Percentiles rank a stretch among this genome's conserved stretches.
Evolutionary conservation across 225 moss, liverwort and hornwort genomes (phyloP).

Genomic region (Bryum argenteum): DNA sequence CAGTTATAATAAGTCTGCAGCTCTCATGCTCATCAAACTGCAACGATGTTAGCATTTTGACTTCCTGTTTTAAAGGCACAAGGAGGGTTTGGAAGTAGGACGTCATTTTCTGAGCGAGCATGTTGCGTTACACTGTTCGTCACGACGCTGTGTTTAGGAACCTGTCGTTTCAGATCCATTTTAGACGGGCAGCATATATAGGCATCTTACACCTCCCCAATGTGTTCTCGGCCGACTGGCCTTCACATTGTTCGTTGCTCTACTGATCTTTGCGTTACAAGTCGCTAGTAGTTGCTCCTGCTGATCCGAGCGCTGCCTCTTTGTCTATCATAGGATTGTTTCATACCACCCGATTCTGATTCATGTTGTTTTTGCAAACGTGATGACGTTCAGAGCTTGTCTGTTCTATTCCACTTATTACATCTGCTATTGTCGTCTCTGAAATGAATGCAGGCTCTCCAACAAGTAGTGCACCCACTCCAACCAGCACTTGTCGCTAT

Average conservation of each 20-base stretch:
- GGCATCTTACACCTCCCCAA: not conserved
- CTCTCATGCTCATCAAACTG: not conserved
- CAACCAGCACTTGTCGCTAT: constrained; percentile 80
- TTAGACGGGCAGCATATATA: not conserved
- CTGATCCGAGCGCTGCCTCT: no score
- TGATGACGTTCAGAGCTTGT: not conserved
- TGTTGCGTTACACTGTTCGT: no score
- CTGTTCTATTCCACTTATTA: not conserved
- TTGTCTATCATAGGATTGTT: no score
- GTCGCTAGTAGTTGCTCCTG: no score
- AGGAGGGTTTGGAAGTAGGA: not conserved
- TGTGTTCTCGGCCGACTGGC: not conserved
- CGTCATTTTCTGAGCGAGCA: no score
- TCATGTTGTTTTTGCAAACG: not conserved
- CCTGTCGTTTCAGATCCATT: not conserved
- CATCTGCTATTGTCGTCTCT: not conserved
- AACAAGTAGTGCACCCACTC: constrained; percentile 69
- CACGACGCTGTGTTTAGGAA: not conserved
- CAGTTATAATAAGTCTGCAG: not conserved
- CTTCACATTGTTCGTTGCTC: not conserved
- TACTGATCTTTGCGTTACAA: no score
- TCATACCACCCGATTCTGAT: not conserved
- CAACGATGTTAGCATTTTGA: not conserved
- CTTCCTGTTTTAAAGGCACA: not conserved
- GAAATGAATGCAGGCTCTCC: constrained; percentile 59